Base-by-base conservation (phyloP, 306 rosid species). In the Styphnolobium japonicum region DNA sequence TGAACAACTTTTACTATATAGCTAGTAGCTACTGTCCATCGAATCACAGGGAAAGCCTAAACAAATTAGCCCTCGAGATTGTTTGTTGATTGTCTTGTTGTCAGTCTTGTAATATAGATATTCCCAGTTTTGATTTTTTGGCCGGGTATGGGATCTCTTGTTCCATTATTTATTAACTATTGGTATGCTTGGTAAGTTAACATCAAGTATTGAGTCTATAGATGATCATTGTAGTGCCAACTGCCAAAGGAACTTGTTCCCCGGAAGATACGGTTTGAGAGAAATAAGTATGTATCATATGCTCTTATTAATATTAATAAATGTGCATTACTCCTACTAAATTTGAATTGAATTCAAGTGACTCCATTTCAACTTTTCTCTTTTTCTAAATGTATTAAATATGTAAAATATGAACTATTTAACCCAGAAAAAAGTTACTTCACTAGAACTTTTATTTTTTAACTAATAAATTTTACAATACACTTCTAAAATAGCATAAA, bases 41-140 rank as follows among this genome's bases (percentile, higher is more conserved):
- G 57, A 63, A 67, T 79, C 67, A 82, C 36, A 52, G 84, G 73
- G 79, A 74, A 62, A 22, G 58, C 73, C 78, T 7, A 45, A 69
- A 61, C 77, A 76, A 71, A 75, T 45, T 82, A 70, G 82, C 58
- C 81, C 78, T 68, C 40, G 34, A 25, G 82, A 75, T 61, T 73
- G 56, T 73, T 85, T 73, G 40, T 36, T 53, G 46, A 19, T 61
- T 63, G 31, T 48, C 14, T 45, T 75, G 40, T 22, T 61, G 55
- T 40, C 68, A 60, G 74, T 64, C 69, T 57, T 77, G 58, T 82
- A 74, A 62, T 27, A 64, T 60, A 34, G 36, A 5, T 23, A 3
- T 46, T 27, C 3, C 31, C 71, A 4, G 51, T 65, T 65, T 42
- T 65, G 9, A 36, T 3, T 19, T 37, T 37, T 18, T 25, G 18